phyloP scores from a whole-genome alignment of 805 yeast species.

The Suhomyces emberorum region DNA sequence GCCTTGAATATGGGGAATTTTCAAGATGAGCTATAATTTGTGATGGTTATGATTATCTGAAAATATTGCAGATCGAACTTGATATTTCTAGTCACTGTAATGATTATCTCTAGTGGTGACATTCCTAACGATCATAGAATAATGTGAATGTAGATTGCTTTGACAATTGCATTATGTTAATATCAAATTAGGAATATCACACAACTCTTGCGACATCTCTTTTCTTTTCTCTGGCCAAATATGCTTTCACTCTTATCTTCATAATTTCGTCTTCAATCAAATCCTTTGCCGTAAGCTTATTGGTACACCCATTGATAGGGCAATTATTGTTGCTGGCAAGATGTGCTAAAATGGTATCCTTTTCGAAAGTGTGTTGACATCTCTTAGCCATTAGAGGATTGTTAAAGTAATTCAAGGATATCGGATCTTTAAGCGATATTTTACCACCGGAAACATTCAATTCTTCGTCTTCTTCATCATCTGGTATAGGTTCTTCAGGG shows the following conservation, averaged over 20 bases:
- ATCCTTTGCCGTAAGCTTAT: constrained; percentile 30
- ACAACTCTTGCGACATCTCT: constrained; percentile 8
- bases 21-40: too few relatives aligned
- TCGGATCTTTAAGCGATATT: constrained; percentile 66
- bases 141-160: too few relatives aligned
- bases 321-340: constrained; percentile 37
- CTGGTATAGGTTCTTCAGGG: constrained; percentile 65
- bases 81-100: too few relatives aligned
- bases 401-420: constrained; percentile 50
- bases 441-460: constrained; percentile 67
- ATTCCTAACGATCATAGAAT: too few relatives aligned
- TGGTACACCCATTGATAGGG: constrained; percentile 58
- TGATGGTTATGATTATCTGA: too few relatives aligned
- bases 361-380: constrained; percentile 66
- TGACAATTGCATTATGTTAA: too few relatives aligned
- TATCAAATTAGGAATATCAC: too few relatives aligned
- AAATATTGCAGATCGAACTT: too few relatives aligned
- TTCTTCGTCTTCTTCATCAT: constrained; percentile 53
- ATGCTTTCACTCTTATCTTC: constrained; percentile 50
- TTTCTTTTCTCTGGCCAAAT: constrained; percentile 15
- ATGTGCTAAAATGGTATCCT: constrained; percentile 36
- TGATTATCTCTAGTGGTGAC: too few relatives aligned
- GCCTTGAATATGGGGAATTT: too few relatives aligned
- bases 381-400: constrained; percentile 52
- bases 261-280: constrained; percentile 50